Percentiles rank a stretch among this genome's conserved stretches.
These are phyloP conservation scores for Calonectria pauciramosa DNA, from an alignment of 2,329 filamentous ascomycete species.

Conservation along the genomic window DNA sequence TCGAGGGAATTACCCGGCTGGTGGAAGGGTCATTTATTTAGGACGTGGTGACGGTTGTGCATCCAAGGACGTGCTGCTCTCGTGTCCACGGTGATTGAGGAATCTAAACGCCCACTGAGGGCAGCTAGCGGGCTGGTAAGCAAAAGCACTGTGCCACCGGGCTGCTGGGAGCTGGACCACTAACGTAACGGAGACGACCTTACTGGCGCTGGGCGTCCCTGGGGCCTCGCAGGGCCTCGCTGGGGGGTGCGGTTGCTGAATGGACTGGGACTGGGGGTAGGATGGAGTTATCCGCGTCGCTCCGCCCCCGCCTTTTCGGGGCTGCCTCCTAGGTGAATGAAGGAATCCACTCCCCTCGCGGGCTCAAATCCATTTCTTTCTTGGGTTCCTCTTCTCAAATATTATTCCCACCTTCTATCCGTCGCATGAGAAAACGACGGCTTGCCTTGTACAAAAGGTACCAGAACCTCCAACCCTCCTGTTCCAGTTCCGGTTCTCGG, in stretches of 20 bases:
- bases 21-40: not conserved
- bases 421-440: constrained; percentile 10
- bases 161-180: constrained; percentile 19
- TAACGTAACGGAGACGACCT: not conserved
- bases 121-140: constrained; percentile 11
- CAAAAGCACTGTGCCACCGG: constrained; percentile 17
- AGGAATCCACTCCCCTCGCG: constrained; percentile 38
- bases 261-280: constrained; percentile 3
- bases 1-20: constrained; percentile 8
- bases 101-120: constrained; percentile 10
- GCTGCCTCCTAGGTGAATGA: constrained; percentile 28
- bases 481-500: constrained; percentile 30
- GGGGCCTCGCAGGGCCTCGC: not conserved
- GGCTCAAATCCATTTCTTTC: constrained; percentile 46
- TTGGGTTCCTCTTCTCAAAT: constrained; percentile 36
- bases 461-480: constrained; percentile 12
- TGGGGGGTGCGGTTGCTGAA: not conserved
- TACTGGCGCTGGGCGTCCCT: constrained; percentile 2
- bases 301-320: constrained; percentile 47
- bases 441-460: constrained; percentile 16
- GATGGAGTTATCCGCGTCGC: constrained; percentile 27
- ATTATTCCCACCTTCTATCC: constrained; percentile 39
- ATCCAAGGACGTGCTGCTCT: not conserved
- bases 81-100: not conserved
- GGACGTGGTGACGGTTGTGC: not conserved